Evolutionary conservation across 805 yeast species (phyloP), one percentile per base, ranked within the genome.

Genomic region (Lipomyces spencermartinsiae): DNA sequence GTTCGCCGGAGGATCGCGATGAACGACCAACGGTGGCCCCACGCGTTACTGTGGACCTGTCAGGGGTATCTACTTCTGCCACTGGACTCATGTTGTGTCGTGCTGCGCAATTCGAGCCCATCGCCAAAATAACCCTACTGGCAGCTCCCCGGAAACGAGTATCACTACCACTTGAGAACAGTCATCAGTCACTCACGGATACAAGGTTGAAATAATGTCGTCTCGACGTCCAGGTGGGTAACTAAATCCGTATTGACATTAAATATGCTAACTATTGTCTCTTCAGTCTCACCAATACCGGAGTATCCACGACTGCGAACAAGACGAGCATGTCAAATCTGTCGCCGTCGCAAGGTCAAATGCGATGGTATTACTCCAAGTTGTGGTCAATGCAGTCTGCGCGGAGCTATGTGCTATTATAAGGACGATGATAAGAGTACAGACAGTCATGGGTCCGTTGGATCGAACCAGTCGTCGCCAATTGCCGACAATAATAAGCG

Each of bases 221-320:
- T 16, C 49, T 19, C 49, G 22, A n/a, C 49, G 22, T 2, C 22
- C 49, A 8, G 49, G 49, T 43, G 16, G 9, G 49, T 16, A 43
- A 1, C 19, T 22, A 25, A 3, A 3, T 43, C 4, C 19, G 49
- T 16, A 9, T 4, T 14, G 7, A 14, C 16, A 6, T n/a, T 8
- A 43, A 43, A 43, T 14, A 2, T 9, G 43, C 49, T 43, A 43
- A 53, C 34, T n/a, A 9, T 10, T 25, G 6, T 31, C 56, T 53
- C 16, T 29, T 12, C 51, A 67, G 72, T 62, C 25, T 69, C 72
- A 33, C 72, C 72, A 4, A 69, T 69, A 33, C 72, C 72, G 4
- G 72, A 69, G 54, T 69, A 67, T 58, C 72, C 71, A 4, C 72
- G 72, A 12, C 62, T 69, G 33, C 62, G 72, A 34, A 66, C 71